Conservation (phyloP, 2,329 filamentous ascomycete species). For the Penicillium sp. region DNA sequence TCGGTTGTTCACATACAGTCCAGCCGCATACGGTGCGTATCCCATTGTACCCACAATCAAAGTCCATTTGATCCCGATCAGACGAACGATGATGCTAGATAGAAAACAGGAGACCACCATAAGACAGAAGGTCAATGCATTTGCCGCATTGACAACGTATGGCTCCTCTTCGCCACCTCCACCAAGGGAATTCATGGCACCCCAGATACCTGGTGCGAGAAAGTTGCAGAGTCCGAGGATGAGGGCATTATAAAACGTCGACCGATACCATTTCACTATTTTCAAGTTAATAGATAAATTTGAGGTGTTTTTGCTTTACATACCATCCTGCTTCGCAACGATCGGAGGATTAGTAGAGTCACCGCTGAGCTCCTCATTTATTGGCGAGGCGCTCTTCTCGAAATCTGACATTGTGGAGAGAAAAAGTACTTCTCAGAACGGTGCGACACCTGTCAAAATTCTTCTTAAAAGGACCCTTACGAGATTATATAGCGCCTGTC, state of each 20-base stretch:
- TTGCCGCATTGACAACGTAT: conserved; percentile 70
- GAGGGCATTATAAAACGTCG: conserved; percentile 73
- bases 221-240: conserved; percentile 74
- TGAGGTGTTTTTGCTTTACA: neutral
- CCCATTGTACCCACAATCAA: conserved; percentile 74
- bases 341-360: conserved; percentile 6
- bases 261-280: conserved; percentile 70
- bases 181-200: conserved; percentile 73
- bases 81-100: conserved; percentile 65
- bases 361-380: conserved; percentile 25
- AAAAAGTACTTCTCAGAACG: neutral
- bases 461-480: neutral
- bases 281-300: neutral
- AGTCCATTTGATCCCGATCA: conserved; percentile 72
- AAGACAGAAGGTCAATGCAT: conserved; percentile 71
- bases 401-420: conserved; percentile 16
- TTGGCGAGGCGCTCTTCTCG: conserved; percentile 21
- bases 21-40: conserved; percentile 72
- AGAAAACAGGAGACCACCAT: conserved; percentile 75
- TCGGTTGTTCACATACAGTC: conserved; percentile 72
- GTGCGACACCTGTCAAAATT: neutral
- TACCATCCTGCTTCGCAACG: conserved; percentile 15
- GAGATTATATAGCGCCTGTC: conserved; percentile 1
- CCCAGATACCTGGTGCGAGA: conserved; percentile 72
- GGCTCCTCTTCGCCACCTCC: conserved; percentile 69